Evolutionary conservation across 1,284 basidiomycete species (phyloP), one percentile per base, ranked within the genome.

Genomic region (Fomitopsis palustris): DNA sequence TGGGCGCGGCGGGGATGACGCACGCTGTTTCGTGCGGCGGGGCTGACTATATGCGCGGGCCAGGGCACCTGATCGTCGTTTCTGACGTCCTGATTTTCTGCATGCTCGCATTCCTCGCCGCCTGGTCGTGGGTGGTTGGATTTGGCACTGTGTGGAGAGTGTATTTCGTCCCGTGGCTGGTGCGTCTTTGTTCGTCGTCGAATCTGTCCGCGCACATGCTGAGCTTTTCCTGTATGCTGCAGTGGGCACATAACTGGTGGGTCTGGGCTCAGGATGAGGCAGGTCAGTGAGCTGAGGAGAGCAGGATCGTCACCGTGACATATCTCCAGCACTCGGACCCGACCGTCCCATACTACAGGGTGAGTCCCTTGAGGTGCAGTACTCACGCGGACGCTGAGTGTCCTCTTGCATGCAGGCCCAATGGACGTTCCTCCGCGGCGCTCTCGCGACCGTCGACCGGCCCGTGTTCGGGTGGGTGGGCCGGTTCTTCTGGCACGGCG

Each of bases 91-190:
- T 82, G 62, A 75, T 87, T 62, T 68, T 72, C n/a, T 62, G 76
- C 59, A 79, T 78, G 65, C 60, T 84, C 53, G 65, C 69, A 33
- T 72, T 76, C 41, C 75, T 87, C 21, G 70, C 66, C 37, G 65
- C 70, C 51, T 85, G 81, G 76, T 74, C 71, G 29, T 75, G 62
- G 39, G 42, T 54, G 6, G 59, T 63, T 12, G 67, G 71, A 12
- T 70, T 64, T 60, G 21, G 52, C 10, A 63, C 66, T 29, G 67
- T 70, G 3, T 68, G 70, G 64, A 68, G 66, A 38, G 58, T 72
- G 17, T 75, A 87, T 74, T 83, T 86, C 72, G 64, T 81, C 45
- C 78, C 86, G 19, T 88, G 87, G 82, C 74, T 90, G 3, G 68
- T 69, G 39, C 47, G 64, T 64, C 16, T 23, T 51, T 37, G 12